Evolutionary conservation across 345 rosid genomes (phyloP), one percentile per base, ranked within the genome.

Genomic region (Physaria fendleri): DNA sequence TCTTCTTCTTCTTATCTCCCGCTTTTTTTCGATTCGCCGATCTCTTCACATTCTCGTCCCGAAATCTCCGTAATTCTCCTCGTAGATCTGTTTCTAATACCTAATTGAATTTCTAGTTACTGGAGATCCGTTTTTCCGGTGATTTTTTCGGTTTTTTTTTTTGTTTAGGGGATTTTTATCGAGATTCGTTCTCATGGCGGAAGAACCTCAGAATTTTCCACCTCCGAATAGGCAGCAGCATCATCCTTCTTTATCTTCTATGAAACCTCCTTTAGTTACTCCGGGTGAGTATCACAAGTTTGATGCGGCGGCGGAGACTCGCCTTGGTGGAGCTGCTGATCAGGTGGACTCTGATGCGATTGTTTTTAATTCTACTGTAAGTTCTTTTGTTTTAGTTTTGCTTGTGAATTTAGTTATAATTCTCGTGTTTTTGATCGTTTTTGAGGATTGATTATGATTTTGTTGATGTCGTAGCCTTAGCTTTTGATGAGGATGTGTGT

Each of bases 221-320:
- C 46, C 79, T 21, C 53, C 73, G 8, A 79, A 72, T n/a, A n/a
- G n/a, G 43, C 76, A 84, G 45, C 86, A 81, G 64, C 55, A 56
- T 4, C 74, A 71, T 64, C 79, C 78, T 30, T 79, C 86, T 12
- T 54, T 80, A 49, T 71, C 91, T 10, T 74, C 87, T 53, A 80
- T 72, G 80, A 87, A 81, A 72, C 94, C 92, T 63, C 85, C 93
- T 4, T 76, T 88, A 62, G 59, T 69, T 57, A 65, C 79, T 59
- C 81, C 94, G 11, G 85, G 68, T 3, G 95, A 87, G 74, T 83
- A 85, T 56, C 99, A 87, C 72, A 80, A 84, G 30, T 85, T 93
- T 64, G 65, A 65, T 24, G 32, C 74, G 39, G 32, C 74, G 39
- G 67, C 71, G 45, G 80, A 61, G 40, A 68, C 78, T 10, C 79